phyloP scores from a whole-genome alignment of 2,329 filamentous ascomycete species.

The Ascochyta pisi region DNA sequence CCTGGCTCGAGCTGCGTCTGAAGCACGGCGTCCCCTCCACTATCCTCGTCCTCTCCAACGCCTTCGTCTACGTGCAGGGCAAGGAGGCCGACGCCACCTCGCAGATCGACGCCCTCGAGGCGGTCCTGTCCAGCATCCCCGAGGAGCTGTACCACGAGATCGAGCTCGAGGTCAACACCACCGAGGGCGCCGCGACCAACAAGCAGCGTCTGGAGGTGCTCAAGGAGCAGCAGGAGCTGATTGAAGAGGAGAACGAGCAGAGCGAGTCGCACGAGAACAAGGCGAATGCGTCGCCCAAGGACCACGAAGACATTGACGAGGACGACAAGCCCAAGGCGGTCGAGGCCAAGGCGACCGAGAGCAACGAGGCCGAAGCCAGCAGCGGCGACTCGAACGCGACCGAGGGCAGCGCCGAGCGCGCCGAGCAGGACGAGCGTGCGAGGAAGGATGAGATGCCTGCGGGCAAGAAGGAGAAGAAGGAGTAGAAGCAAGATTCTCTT shows the following conservation, averaged over 20 bases:
- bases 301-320: conserved; percentile 92
- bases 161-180: conserved; percentile 95
- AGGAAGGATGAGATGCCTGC: conserved; percentile 28
- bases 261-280: conserved; percentile 76
- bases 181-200: conserved; percentile 96
- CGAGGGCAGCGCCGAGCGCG: conserved; percentile 40
- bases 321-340: conserved; percentile 72
- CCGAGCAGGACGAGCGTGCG: conserved; percentile 43
- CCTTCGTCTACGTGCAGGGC: conserved; percentile 93
- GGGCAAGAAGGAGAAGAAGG: conserved; percentile 28
- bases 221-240: conserved; percentile 97
- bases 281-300: conserved; percentile 78
- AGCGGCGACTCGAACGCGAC: conserved; percentile 31
- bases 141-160: conserved; percentile 99
- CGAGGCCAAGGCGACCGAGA: conserved; percentile 32
- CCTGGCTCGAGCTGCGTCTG: conserved; percentile 92
- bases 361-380: conserved; percentile 42
- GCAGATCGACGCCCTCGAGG: conserved; percentile 91
- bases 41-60: conserved; percentile 92
- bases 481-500: conserved; percentile 3
- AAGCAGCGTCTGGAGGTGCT: conserved; percentile 98
- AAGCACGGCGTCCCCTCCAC: conserved; percentile 97
- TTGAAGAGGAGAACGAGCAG: conserved; percentile 95
- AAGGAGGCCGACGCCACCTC: conserved; percentile 83
- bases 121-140: conserved; percentile 91